Base-by-base conservation (phyloP, 495 filamentous ascomycete genomes). In the Trichoderma asperelloides region DNA sequence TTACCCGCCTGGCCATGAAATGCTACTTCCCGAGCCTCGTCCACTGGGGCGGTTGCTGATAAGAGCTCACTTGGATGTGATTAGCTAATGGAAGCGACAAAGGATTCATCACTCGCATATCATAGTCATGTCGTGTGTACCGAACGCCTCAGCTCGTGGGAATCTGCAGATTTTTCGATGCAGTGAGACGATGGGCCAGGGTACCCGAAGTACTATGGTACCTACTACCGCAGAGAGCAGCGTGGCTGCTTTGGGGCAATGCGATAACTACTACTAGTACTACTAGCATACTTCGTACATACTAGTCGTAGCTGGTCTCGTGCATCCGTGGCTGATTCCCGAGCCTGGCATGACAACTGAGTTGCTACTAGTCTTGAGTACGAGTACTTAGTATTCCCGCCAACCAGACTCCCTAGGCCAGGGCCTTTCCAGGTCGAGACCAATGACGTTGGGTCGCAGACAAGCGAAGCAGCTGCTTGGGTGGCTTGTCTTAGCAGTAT, bases 351-450 rank as follows among this genome's bases (percentile, higher is more conserved):
- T 15, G 27, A 15, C 23, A 13, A 16, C 11, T 21, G 49, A 27
- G 49, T 12, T 27, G 9, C 21, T 27, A 21, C 23, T 57, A 23
- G n/a, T n/a, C n/a, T 18, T 21, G n/a, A 21, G 47, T 25, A 23
- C 47, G 33, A 37, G 33, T 37, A 33, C 2, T 2, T 33, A 37
- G 18, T 51, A n/a, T n/a, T 51, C 23, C 47, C 47, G 47, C 28
- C 55, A 60, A 25, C 27, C 55, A 21, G 23, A 37, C 33, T 7
- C 33, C 9, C 33, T 30, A 28, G 8, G 55, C 55, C 55, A 60
- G 55, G 55, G 55, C 27, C 55, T 60, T 60, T 33, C n/a, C 23
- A 60, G 55, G 55, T 60, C 55, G 55, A 60, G 55, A 60, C 55
- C 55, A 60, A 60, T 60, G 55, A 60, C 55, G 55, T 60, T 60